Conservation (phyloP, 129 eudicot species). For the Chrysanthemum seticuspe region DNA sequence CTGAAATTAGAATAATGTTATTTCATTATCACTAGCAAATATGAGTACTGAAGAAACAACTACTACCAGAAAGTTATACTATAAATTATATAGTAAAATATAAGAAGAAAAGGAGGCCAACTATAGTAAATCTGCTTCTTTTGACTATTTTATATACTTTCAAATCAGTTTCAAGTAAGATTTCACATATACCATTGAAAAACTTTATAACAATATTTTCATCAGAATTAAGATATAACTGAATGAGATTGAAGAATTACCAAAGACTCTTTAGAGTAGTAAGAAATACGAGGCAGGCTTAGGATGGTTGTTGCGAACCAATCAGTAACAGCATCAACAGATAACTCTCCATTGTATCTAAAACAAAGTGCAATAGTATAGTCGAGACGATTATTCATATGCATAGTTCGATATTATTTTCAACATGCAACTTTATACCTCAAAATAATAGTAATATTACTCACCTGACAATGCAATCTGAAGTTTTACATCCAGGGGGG, state of each 20-base stretch:
- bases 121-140: too few relatives aligned
- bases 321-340: constrained; percentile 91
- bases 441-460: constrained; percentile 18
- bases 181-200: too few relatives aligned
- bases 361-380: constrained; percentile 15
- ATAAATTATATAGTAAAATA: background rate
- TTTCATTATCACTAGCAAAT: constrained; percentile 12
- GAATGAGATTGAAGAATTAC: constrained; percentile 40
- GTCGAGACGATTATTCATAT: background rate
- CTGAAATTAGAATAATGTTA: constrained; percentile 47
- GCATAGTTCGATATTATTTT: constrained; percentile 10
- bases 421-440: constrained; percentile 7
- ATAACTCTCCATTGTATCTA: constrained; percentile 91
- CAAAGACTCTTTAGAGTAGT: constrained; percentile 84
- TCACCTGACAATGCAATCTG: constrained; percentile 75
- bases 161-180: too few relatives aligned
- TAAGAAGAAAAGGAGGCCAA: background rate
- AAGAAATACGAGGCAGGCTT: constrained; percentile 77
- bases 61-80: constrained; percentile 6
- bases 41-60: constrained; percentile 10
- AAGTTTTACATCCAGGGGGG: constrained; percentile 77
- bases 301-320: constrained; percentile 79
- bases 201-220: background rate
- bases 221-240: background rate
- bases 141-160: too few relatives aligned